Percentiles rank a stretch among this genome's conserved stretches.
Conservation (phyloP, 2,329 filamentous ascomycete genomes). For the Monilinia fructicola region DNA sequence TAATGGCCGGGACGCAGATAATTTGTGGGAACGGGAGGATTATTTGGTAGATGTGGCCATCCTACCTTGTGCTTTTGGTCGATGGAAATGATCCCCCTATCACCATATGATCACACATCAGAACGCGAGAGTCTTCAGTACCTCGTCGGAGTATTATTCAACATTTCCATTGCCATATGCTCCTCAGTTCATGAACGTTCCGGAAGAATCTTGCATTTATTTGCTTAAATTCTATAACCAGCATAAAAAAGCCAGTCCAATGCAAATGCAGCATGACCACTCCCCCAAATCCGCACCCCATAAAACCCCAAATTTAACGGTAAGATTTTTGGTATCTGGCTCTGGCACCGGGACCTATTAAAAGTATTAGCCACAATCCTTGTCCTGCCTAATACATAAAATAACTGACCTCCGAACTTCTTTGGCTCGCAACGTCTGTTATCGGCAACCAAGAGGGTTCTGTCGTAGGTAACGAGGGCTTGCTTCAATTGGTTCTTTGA, state of each 20-base stretch:
- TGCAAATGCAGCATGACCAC: slow-evolving; percentile 42
- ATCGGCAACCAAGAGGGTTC: slow-evolving; percentile 96
- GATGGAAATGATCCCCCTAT: slow-evolving; percentile 6
- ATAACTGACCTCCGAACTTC: slow-evolving; percentile 64
- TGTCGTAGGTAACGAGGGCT: slow-evolving; percentile 92
- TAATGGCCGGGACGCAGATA: background rate
- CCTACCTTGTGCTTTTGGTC: slow-evolving; percentile 13
- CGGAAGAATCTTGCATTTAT: slow-evolving; percentile 40
- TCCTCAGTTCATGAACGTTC: slow-evolving; percentile 32
- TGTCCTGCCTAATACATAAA: background rate
- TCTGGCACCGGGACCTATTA: slow-evolving; percentile 88
- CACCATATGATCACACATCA: slow-evolving; percentile 20
- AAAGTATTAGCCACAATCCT: slow-evolving; percentile 31
- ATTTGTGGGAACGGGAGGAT: slow-evolving; percentile 10
- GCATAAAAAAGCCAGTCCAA: slow-evolving; percentile 39
- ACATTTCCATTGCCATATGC: slow-evolving; percentile 21
- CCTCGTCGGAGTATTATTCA: slow-evolving; percentile 18
- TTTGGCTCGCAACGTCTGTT: slow-evolving; percentile 99
- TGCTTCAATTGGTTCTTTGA: slow-evolving; percentile 99
- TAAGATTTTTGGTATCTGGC: slow-evolving; percentile 99
- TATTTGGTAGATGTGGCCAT: slow-evolving; percentile 10
- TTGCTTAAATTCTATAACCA: slow-evolving; percentile 41
- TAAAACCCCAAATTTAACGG: slow-evolving; percentile 65
- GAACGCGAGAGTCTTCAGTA: slow-evolving; percentile 6
- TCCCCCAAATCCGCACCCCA: slow-evolving; percentile 37